Base-by-base conservation (phyloP, 257 asterid genomes). In the Petunia axillaris region DNA sequence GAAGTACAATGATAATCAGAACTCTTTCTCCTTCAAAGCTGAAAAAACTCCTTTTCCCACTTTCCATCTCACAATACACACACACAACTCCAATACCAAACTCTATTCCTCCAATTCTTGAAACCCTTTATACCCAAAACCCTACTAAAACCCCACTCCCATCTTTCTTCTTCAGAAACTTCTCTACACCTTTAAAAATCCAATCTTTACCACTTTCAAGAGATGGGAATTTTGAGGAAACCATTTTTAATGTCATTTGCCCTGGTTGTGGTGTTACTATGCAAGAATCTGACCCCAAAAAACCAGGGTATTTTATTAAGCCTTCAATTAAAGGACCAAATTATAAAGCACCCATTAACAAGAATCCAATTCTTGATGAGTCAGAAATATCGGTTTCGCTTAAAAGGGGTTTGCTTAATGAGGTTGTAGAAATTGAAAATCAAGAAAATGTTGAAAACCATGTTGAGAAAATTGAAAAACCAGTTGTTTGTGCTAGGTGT, bases 201-300 rank as follows among this genome's bases (percentile, higher is more conserved):
- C 64, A 86, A 7, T 54, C 63, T 36, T 80, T 87, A 25, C 83
- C 88, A 14, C 52, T 91, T 43, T 83, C 84, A 53, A 87, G 98
- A 73, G 96, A 93, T 86, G 98, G 99, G 6, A 93, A 95, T 80
- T 95, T 86, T 86, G 97, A 92, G 36, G 97, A 92, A 76, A 75
- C 85, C 5, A 38, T 83, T 71, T 87, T 86, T 3, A 75, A 55
- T 4, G 79, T 75, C 76, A 75, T 95, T 78, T 93, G 98, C 86
- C 94, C 91, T 64, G 98, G 98, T 75, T 95, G 98, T 77, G 98
- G 97, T 48, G 91, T 92, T 44, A 88, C 85, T 9, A 90, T 92
- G 96, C 99, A 95, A 82, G 93, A 89, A 77, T 58, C 81, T 79
- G 97, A 93, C 82, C 81, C 88, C 58, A 88, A 86, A 82, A 96